These are phyloP conservation scores for Paragyromitra xinjiangensis DNA, from an alignment of 495 filamentous ascomycete species.

Conservation along the genomic window DNA sequence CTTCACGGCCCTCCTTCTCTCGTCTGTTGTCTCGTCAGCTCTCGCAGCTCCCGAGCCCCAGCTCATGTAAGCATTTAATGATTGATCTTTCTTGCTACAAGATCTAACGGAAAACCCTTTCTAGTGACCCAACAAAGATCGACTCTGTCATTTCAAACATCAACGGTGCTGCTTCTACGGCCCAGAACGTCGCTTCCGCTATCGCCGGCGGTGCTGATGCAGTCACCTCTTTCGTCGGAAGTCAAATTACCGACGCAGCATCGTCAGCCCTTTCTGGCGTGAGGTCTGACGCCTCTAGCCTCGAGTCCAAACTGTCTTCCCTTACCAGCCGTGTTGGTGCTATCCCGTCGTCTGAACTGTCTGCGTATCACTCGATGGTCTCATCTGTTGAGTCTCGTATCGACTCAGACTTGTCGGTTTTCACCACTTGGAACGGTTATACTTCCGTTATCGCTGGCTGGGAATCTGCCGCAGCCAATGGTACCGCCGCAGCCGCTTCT, in stretches of 20 bases:
- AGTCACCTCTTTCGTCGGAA: background rate
- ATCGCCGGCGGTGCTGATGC: background rate
- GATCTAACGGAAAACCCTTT: constrained; percentile 8
- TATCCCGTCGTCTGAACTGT: background rate
- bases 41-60: constrained; percentile 14
- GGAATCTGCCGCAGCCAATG: constrained; percentile 34
- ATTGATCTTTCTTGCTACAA: background rate
- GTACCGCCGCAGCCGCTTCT: constrained; percentile 25
- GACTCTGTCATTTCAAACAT: background rate
- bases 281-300: background rate
- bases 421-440: constrained; percentile 5
- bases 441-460: constrained; percentile 21
- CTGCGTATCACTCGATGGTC: background rate
- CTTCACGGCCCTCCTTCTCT: constrained; percentile 33
- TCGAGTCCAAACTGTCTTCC: background rate
- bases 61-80: constrained; percentile 21
- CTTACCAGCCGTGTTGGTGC: background rate
- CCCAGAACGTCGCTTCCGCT: background rate
- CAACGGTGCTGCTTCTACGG: background rate
- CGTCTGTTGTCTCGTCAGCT: constrained; percentile 17
- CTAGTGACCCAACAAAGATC: constrained; percentile 4
- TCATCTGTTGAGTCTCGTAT: constrained; percentile 10
- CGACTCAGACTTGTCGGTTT: background rate
- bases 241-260: background rate
- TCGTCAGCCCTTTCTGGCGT: constrained; percentile 3